A percentile compares a stretch with the other conserved stretches of the same genome.
Evolutionary conservation across 352 stramenopile species (phyloP).

Genomic region (Phytophthora citricola): DNA sequence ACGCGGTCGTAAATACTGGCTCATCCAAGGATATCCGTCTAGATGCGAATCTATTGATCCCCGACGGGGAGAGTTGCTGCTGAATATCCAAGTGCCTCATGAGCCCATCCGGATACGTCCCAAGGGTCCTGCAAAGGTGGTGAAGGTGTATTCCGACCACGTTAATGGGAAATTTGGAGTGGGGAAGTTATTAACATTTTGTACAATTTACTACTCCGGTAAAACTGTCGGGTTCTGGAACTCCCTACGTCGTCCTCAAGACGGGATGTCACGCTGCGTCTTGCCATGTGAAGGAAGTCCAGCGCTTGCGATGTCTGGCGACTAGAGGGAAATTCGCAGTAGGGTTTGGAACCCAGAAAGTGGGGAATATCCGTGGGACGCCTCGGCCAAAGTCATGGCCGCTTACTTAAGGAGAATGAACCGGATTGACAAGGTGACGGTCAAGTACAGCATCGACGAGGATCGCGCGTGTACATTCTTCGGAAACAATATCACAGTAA

Average conservation of each 20-base stretch:
- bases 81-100: constrained; percentile 69
- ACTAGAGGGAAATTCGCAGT: constrained; percentile 74
- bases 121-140: constrained; percentile 66
- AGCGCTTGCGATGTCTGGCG: constrained; percentile 64
- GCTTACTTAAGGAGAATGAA: constrained; percentile 70
- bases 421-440: constrained; percentile 58
- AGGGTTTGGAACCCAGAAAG: constrained; percentile 56
- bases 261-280: constrained; percentile 60
- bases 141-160: constrained; percentile 65
- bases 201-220: constrained; percentile 78
- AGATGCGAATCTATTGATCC: constrained; percentile 76
- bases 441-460: constrained; percentile 71
- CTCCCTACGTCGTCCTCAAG: constrained; percentile 53
- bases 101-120: constrained; percentile 59
- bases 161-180: constrained; percentile 56
- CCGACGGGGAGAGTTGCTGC: constrained; percentile 72
- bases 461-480: constrained; percentile 74
- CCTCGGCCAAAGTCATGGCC: constrained; percentile 47
- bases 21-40: constrained; percentile 61
- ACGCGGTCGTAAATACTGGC: constrained; percentile 55
- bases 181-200: constrained; percentile 63
- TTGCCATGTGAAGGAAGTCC: constrained; percentile 68
- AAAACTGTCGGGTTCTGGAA: constrained; percentile 49
- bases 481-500: constrained; percentile 82
- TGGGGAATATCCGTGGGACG: constrained; percentile 75